Conservation (phyloP, 2,329 filamentous ascomycete species). For the Talaromyces sp. region DNA sequence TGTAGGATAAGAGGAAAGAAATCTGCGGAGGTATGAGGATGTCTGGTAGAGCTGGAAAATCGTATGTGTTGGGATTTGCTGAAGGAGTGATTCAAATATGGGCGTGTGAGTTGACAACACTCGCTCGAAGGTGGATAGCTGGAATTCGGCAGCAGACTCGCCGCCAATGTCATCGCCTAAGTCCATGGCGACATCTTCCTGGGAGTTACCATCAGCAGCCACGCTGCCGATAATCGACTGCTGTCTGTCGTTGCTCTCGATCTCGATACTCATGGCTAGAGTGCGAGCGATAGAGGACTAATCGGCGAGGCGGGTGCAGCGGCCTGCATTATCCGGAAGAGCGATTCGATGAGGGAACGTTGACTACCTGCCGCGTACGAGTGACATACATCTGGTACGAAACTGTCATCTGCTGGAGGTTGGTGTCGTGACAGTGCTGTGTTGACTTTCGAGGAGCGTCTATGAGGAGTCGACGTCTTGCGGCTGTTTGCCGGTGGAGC, state of each 20-base stretch:
- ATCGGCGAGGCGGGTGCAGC: neutral
- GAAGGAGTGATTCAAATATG: constrained; percentile 53
- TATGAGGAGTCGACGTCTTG: neutral
- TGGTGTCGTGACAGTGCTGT: neutral
- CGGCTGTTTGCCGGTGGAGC: neutral
- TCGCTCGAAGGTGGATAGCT: constrained; percentile 46
- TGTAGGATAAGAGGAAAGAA: constrained; percentile 52
- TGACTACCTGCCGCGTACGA: neutral
- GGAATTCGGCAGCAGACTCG: constrained; percentile 4
- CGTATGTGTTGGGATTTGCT: constrained; percentile 51
- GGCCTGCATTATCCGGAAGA: constrained; percentile 8
- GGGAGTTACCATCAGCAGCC: neutral
- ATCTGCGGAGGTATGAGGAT: constrained; percentile 48
- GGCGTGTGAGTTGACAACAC: constrained; percentile 52
- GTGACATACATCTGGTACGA: constrained; percentile 8
- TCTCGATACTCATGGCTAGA: constrained; percentile 5
- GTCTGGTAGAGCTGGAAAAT: constrained; percentile 56
- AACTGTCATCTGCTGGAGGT: neutral
- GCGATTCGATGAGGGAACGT: neutral
- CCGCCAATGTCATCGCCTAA: constrained; percentile 3
- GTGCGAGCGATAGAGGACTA: neutral
- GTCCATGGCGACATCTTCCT: constrained; percentile 16
- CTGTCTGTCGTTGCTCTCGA: constrained; percentile 1
- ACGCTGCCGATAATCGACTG: neutral
- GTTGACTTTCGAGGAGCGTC: neutral